These are phyloP conservation scores for Nemania sp. DNA, from an alignment of 2,329 filamentous ascomycete genomes.

Conservation along the genomic window DNA sequence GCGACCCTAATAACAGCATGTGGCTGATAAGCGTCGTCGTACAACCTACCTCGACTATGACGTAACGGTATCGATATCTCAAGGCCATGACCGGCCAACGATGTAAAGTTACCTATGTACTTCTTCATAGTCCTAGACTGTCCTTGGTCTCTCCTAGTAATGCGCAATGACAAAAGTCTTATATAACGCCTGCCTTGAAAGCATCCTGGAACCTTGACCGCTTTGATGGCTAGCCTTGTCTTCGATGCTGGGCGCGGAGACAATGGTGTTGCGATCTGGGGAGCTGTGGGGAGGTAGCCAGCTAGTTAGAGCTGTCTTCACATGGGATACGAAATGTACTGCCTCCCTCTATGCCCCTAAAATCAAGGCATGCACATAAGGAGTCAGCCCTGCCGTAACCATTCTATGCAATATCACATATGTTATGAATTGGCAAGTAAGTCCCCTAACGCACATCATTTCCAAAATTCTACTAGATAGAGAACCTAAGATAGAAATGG, in stretches of 20 bases:
- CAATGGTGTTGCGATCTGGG: not conserved
- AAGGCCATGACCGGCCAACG: not conserved
- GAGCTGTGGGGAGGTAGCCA: not conserved
- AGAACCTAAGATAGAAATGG: not conserved
- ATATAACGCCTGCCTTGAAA: constrained; percentile 4
- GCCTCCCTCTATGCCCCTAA: no score
- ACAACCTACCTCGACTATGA: constrained; percentile 7
- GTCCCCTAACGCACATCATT: not conserved
- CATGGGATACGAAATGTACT: not conserved
- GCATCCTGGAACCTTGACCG: not conserved
- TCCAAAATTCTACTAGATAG: not conserved
- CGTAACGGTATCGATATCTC: not conserved
- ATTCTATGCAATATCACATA: not conserved
- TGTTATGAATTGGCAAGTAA: not conserved
- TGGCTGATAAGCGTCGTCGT: no score
- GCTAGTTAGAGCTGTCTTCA: not conserved
- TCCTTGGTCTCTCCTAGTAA: no score
- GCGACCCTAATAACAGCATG: no score
- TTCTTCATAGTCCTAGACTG: no score
- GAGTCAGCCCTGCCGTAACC: not conserved
- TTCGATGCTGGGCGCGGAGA: not conserved
- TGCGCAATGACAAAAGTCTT: not conserved
- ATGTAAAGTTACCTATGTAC: not conserved
- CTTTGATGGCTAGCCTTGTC: not conserved
- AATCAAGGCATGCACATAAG: not conserved